Evolutionary conservation across 2,329 filamentous ascomycete species (phyloP).

Genomic region (Verticillium zaregamsianum): DNA sequence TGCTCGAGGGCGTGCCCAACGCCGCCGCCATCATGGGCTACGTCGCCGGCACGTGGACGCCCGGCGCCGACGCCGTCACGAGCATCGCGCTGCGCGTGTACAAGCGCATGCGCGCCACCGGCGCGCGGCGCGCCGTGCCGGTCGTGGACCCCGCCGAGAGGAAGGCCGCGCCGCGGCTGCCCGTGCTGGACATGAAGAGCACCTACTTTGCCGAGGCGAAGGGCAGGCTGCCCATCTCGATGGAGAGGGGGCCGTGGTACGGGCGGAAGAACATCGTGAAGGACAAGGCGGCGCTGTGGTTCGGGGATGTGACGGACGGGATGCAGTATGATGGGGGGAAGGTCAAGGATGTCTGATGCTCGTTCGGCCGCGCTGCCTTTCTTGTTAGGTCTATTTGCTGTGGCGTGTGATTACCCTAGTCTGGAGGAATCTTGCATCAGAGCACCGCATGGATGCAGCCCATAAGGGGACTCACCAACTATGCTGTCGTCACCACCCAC

Average conservation of each 20-base stretch:
- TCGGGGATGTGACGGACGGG: slow-evolving; percentile 25
- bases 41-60: slow-evolving; percentile 62
- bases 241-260: slow-evolving; percentile 29
- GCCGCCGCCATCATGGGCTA: slow-evolving; percentile 59
- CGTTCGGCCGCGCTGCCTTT: too few relatives aligned
- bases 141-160: slow-evolving; percentile 7
- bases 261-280: slow-evolving; percentile 23
- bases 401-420: too few relatives aligned
- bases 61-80: slow-evolving; percentile 54
- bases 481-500: too few relatives aligned
- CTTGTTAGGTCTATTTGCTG: too few relatives aligned
- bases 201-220: slow-evolving; percentile 29
- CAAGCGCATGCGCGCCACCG: slow-evolving; percentile 36
- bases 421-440: too few relatives aligned
- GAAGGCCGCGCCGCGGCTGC: slow-evolving; percentile 12
- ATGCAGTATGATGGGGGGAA: slow-evolving; percentile 11
- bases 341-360: background rate
- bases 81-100: slow-evolving; percentile 45
- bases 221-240: slow-evolving; percentile 31
- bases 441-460: too few relatives aligned
- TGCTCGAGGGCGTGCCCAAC: slow-evolving; percentile 66
- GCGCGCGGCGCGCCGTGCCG: slow-evolving; percentile 11
- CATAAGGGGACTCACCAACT: too few relatives aligned
- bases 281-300: slow-evolving; percentile 24
- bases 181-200: slow-evolving; percentile 23